Conservation (phyloP, 192 early-diverging fungal genomes). For the Radiomyces spectabilis region DNA sequence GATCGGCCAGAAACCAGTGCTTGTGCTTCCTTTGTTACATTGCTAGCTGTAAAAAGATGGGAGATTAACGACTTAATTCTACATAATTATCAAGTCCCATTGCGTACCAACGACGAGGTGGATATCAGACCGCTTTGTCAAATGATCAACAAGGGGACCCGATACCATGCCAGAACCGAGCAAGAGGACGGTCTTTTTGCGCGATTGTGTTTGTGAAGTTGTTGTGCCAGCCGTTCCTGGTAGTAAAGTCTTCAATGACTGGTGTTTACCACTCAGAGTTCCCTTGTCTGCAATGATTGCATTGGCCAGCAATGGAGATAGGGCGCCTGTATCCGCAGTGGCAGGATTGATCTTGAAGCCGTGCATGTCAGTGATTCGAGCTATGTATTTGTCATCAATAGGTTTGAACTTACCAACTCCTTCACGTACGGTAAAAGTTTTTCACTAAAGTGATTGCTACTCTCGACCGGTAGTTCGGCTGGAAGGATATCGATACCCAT, state of each 20-base stretch:
- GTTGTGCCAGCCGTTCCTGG: conserved; percentile 15
- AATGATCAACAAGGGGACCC: conserved; percentile 84
- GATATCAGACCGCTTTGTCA: conserved; percentile 48
- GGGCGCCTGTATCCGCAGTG: too few species aligned
- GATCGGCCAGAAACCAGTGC: conserved; percentile 50
- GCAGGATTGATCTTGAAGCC: too few species aligned
- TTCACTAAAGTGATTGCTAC: conserved; percentile 88
- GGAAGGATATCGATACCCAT: conserved; percentile 97
- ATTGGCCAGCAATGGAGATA: background rate
- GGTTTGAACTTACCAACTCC: conserved; percentile 60
- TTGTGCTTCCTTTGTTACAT: conserved; percentile 63
- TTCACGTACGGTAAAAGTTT: conserved; percentile 74
- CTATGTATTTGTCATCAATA: background rate
- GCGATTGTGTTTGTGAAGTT: too few species aligned
- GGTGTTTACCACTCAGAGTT: conserved; percentile 1
- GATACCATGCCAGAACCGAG: conserved; percentile 82
- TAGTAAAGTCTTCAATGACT: too few species aligned
- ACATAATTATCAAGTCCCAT: background rate
- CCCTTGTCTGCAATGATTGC: conserved; percentile 74
- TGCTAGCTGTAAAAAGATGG: conserved; percentile 55
- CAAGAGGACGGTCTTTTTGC: conserved; percentile 32
- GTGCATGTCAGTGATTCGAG: too few species aligned
- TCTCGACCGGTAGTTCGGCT: conserved; percentile 91
- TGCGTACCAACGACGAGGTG: conserved; percentile 64
- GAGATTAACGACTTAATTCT: background rate